phyloP scores from a whole-genome alignment of 306 rosid genomes.

The Biancaea sappan region DNA sequence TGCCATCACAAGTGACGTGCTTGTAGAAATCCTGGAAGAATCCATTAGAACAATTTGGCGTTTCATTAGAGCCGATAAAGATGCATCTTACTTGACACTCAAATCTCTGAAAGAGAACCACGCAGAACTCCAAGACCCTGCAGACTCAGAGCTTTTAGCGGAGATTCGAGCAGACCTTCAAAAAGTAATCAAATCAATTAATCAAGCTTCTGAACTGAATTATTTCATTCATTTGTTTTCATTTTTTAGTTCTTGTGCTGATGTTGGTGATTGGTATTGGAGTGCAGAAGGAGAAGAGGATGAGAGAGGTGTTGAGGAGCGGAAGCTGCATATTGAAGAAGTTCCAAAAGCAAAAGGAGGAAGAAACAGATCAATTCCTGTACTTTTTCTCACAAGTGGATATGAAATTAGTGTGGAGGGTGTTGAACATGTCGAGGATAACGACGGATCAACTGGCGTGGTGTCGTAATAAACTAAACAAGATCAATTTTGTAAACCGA shows the following conservation, averaged over 20 bases:
- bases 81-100: conserved; percentile 36
- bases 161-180: conserved; percentile 64
- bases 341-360: conserved; percentile 56
- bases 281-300: conserved; percentile 78
- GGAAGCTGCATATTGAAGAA: conserved; percentile 81
- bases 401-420: conserved; percentile 82
- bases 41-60: conserved; percentile 81
- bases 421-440: conserved; percentile 77
- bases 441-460: conserved; percentile 86
- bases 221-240: not conserved
- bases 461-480: conserved; percentile 78
- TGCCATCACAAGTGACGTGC: conserved; percentile 59
- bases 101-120: conserved; percentile 39
- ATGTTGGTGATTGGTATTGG: not conserved
- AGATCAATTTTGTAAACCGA: conserved; percentile 57
- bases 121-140: conserved; percentile 64
- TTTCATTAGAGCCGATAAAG: conserved; percentile 73
- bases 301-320: conserved; percentile 60
- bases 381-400: conserved; percentile 87
- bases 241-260: not conserved
- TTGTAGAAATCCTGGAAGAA: conserved; percentile 71
- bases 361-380: conserved; percentile 55
- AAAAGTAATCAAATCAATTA: conserved; percentile 66
- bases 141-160: conserved; percentile 55
- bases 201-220: not conserved